Evolutionary conservation across 805 yeast species (phyloP).

Genomic region (Sugiyamaella chiloensis): DNA sequence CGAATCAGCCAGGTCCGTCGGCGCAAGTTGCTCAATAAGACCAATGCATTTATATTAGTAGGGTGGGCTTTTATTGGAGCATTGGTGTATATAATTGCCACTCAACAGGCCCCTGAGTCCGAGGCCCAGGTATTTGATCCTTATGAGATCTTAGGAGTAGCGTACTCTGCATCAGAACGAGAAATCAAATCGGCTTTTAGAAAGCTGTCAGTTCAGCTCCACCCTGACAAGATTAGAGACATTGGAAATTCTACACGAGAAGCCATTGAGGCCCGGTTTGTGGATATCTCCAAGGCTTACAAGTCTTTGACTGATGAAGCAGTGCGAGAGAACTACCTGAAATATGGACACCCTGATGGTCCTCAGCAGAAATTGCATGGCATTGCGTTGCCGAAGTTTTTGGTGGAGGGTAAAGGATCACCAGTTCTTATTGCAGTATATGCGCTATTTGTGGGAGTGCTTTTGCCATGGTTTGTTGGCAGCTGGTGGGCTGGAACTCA

Average conservation of each 20-base stretch:
- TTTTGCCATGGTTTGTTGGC: conserved; percentile 78
- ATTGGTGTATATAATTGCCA: conserved; percentile 37
- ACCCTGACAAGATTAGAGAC: conserved; percentile 86
- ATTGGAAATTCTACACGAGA: conserved; percentile 50
- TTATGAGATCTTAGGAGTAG: conserved; percentile 75
- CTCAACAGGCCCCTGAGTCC: conserved; percentile 33
- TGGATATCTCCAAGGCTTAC: conserved; percentile 85
- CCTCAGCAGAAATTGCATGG: conserved; percentile 89
- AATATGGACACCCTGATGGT: conserved; percentile 98
- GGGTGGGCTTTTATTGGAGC: conserved; percentile 64
- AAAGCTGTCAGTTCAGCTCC: conserved; percentile 81
- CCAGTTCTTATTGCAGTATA: conserved; percentile 63
- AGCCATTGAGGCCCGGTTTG: conserved; percentile 73
- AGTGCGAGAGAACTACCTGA: conserved; percentile 73
- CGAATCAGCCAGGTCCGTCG: conserved; percentile 25
- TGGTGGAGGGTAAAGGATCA: conserved; percentile 79
- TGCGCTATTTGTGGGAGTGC: conserved; percentile 66
- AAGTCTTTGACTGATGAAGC: conserved; percentile 90
- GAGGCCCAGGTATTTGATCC: conserved; percentile 68
- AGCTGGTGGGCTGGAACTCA: conserved; percentile 88
- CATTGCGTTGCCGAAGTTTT: conserved; percentile 88
- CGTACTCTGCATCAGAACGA: conserved; percentile 64
- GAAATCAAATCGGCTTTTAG: conserved; percentile 81
- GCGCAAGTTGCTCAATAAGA: conserved; percentile 31
- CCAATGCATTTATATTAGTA: conserved; percentile 36